Evolutionary conservation across 192 early-diverging fungal genomes (phyloP).

Genomic region (Coemansia sp.): DNA sequence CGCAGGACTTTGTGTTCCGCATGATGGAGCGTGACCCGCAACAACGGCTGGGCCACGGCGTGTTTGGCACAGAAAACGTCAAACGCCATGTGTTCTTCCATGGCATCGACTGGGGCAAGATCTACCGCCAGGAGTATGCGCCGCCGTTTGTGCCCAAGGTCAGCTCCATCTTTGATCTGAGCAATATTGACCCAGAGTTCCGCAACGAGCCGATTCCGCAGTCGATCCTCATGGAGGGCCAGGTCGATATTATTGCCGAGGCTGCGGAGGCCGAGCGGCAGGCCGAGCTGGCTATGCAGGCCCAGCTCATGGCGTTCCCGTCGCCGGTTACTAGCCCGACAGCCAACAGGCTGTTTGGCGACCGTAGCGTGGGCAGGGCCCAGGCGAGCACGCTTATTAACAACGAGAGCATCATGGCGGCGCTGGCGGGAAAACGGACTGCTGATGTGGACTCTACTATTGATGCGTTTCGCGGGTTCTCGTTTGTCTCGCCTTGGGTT

Average conservation of each 20-base stretch:
- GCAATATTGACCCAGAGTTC: slow-evolving; percentile 58
- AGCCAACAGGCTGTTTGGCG: background rate
- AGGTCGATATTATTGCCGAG: slow-evolving; percentile 42
- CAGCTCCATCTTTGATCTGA: slow-evolving; percentile 55
- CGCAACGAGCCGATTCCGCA: slow-evolving; percentile 54
- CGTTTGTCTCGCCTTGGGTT: slow-evolving; percentile 55
- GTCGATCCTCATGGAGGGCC: slow-evolving; percentile 47
- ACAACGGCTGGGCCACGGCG: slow-evolving; percentile 60
- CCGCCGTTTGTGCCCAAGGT: slow-evolving; percentile 74
- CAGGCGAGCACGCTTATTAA: background rate
- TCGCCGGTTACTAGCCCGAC: slow-evolving; percentile 32
- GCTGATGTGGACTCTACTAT: slow-evolving; percentile 5
- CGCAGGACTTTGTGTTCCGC: slow-evolving; percentile 53
- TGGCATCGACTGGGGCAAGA: slow-evolving; percentile 66
- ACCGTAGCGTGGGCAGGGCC: background rate
- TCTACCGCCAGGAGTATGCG: slow-evolving; percentile 61
- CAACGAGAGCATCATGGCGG: slow-evolving; percentile 9
- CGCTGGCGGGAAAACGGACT: background rate
- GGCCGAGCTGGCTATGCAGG: slow-evolving; percentile 43
- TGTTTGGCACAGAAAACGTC: slow-evolving; percentile 62
- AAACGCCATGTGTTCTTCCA: slow-evolving; percentile 66
- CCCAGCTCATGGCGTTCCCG: slow-evolving; percentile 42
- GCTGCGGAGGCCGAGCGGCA: slow-evolving; percentile 49
- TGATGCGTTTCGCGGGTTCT: slow-evolving; percentile 55
- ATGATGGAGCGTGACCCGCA: slow-evolving; percentile 68